Base-by-base conservation (phyloP, 1,139 yeast species). In the Pichia cactophila region DNA sequence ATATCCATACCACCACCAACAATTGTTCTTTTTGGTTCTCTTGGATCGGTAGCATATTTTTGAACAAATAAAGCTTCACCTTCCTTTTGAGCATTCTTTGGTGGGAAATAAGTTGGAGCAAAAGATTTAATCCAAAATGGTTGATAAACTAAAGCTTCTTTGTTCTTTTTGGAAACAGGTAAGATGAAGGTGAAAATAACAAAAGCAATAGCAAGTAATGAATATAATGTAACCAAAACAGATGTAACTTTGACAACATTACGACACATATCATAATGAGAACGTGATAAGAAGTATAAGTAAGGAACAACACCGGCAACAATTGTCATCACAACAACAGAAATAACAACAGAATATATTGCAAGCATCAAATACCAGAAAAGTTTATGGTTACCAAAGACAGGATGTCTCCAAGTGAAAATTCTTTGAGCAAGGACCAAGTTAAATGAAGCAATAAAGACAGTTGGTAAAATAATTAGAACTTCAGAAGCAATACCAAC, bases 371-470 rank as follows among this genome's bases (percentile, higher is more conserved):
- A 51, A 16, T 57, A 55, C 80, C 84, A 80, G 61, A 83, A 81
- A 44, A 74, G 59, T 49, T 64, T 68, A 43, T 78, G 65, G 26
- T 81, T 73, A 49, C 92, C 94, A 33, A 85, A 78, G 45, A 80
- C 84, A 4, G 95, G 94, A 61, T 86, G 94, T 61, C 86, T 72
- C 88, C 92, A 83, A 9, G 90, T 83, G 67, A 84, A 85, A 43
- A 85, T 72, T 57, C 95, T 74, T 64, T 85, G 92, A 5, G 89
- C 89, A 53, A 86, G 69, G 42, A 83, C 75, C 65, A 84, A 74
- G 60, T 83, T 81, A 56, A 78, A 69, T 1, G 83, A 74, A 26
- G 80, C 78, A 41, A 82, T 60, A 17, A 80, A 58, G 45, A 81
- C 75, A 8, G 81, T 71, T 26, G 81, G 83, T 52, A 83, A 67